A percentile compares a stretch with the other conserved stretches of the same genome.
phyloP scores from a whole-genome alignment of 148 eudicot genomes.

The Limonium bicolor region DNA sequence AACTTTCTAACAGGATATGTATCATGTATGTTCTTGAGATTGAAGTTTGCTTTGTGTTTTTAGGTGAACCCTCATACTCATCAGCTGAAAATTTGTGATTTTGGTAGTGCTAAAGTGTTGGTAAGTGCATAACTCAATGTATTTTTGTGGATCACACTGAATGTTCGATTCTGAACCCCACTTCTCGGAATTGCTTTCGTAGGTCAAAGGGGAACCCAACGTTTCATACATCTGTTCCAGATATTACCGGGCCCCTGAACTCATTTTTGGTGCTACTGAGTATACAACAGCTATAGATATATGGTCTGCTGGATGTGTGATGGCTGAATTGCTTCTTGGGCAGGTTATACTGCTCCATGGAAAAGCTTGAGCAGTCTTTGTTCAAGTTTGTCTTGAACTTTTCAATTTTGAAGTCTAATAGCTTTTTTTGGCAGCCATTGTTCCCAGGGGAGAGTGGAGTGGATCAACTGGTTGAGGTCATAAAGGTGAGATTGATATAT shows the following conservation, averaged over 20 bases:
- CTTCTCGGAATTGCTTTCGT: too few relatives aligned
- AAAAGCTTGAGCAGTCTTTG: too few relatives aligned
- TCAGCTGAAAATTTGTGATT: slow-evolving; percentile 95
- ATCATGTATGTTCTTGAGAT: not conserved
- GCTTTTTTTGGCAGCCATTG: slow-evolving; percentile 21
- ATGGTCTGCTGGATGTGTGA: slow-evolving; percentile 41
- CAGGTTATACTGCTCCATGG: slow-evolving; percentile 11
- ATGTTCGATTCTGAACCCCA: too few relatives aligned
- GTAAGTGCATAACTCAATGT: slow-evolving; percentile 17
- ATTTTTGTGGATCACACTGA: too few relatives aligned
- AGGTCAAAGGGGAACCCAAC: slow-evolving; percentile 49
- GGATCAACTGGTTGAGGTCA: slow-evolving; percentile 41
- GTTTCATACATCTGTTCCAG: slow-evolving; percentile 41
- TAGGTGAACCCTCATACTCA: slow-evolving; percentile 99
- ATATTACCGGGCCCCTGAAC: slow-evolving; percentile 43
- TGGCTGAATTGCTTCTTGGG: slow-evolving; percentile 42
- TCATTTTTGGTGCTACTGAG: slow-evolving; percentile 40
- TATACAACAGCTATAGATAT: slow-evolving; percentile 40
- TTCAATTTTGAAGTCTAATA: slow-evolving; percentile 1
- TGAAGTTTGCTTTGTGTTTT: slow-evolving; percentile 3
- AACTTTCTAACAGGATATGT: too few relatives aligned
- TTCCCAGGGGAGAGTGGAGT: slow-evolving; percentile 52
- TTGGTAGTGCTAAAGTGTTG: slow-evolving; percentile 99
- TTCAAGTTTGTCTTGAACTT: not conserved
- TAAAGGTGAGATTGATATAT: slow-evolving; percentile 36